Percentiles rank a stretch among this genome's conserved stretches.
Conservation (phyloP, 768 basidiomycete genomes). For the Suillus variegatus region DNA sequence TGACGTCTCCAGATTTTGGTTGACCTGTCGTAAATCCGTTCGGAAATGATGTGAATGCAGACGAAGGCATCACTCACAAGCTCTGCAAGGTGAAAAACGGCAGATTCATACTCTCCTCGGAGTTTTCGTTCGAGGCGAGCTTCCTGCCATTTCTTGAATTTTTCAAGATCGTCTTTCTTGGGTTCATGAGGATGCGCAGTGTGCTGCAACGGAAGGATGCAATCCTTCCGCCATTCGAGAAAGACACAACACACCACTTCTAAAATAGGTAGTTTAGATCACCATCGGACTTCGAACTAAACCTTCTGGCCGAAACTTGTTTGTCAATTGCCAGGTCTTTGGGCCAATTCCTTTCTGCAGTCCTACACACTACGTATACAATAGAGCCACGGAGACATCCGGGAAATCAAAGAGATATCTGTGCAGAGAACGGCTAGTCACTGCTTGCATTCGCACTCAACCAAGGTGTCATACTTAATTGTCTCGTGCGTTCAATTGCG, state of each 20-base stretch:
- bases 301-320: no score
- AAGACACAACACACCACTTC: background rate
- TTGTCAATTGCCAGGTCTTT: no score
- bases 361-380: no score
- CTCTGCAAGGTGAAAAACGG: constrained; percentile 60
- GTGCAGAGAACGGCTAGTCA: background rate
- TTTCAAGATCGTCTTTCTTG: constrained; percentile 48
- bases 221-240: constrained; percentile 22
- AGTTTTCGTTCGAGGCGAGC: constrained; percentile 69
- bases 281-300: no score
- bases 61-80: constrained; percentile 45
- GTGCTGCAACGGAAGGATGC: constrained; percentile 52
- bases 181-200: constrained; percentile 61
- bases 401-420: no score
- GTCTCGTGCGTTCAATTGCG: background rate
- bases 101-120: constrained; percentile 77
- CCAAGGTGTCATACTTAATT: background rate
- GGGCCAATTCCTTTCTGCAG: no score
- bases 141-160: constrained; percentile 70
- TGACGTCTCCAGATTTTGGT: constrained; percentile 64
- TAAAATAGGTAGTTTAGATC: no score
- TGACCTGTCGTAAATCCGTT: constrained; percentile 47
- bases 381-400: no score
- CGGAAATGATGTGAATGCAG: constrained; percentile 1
- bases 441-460: background rate